Conservation (phyloP, 2,329 filamentous ascomycete species). For the Aspergillus caelatus region DNA sequence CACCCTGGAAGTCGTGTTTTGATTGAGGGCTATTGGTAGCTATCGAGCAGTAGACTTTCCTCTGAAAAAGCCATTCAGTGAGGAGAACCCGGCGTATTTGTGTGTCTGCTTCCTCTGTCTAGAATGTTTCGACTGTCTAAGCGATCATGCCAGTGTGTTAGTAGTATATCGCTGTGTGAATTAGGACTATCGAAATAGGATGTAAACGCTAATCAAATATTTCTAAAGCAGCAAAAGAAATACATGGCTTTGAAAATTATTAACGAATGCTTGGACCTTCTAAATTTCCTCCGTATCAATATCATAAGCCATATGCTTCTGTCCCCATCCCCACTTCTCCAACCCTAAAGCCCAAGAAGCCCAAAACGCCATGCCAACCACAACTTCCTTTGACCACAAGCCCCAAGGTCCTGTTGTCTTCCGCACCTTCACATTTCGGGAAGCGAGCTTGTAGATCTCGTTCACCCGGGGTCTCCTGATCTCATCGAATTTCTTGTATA, state of each 20-base stretch:
- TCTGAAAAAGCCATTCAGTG: not conserved
- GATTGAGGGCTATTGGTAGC: not conserved
- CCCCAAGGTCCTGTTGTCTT: conserved; percentile 28
- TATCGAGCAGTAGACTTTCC: not conserved
- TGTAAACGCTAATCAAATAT: not conserved
- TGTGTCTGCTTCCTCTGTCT: not conserved
- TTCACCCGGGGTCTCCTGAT: conserved; percentile 27
- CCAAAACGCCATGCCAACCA: conserved; percentile 17
- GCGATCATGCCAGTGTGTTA: not conserved
- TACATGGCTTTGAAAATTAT: not conserved
- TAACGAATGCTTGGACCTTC: not conserved
- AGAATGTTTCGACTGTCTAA: no score
- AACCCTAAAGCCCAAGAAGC: conserved; percentile 23
- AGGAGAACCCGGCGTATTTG: not conserved
- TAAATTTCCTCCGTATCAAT: conserved; percentile 24
- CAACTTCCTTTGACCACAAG: conserved; percentile 31
- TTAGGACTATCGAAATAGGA: not conserved
- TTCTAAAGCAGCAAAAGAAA: not conserved
- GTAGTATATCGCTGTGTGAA: not conserved
- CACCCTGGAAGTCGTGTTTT: not conserved
- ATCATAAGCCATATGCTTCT: conserved; percentile 35
- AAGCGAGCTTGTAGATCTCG: conserved; percentile 28
- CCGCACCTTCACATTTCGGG: conserved; percentile 25
- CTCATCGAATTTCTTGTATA: conserved; percentile 31
- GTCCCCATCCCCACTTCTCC: conserved; percentile 22